Evolutionary conservation across 108 stramenopile genomes (phyloP).

Genomic region (Nitzschia sp.): DNA sequence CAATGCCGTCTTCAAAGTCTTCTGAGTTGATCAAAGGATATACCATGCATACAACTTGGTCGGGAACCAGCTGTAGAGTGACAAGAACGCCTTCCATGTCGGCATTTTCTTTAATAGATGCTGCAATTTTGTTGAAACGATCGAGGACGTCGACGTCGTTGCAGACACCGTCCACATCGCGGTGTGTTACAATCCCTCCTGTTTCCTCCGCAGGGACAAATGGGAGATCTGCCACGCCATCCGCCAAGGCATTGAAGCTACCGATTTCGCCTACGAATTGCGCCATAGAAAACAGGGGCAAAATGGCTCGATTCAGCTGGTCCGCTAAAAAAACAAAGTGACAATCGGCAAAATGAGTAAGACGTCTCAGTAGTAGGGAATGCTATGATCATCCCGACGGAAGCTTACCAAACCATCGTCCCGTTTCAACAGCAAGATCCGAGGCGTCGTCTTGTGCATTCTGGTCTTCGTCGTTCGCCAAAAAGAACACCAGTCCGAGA

Average conservation of each 20-base stretch:
- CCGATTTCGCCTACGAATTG: conserved; percentile 44
- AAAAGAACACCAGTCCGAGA: neutral
- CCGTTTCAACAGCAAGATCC: conserved; percentile 38
- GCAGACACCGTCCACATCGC: conserved; percentile 39
- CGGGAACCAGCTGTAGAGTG: conserved; percentile 43
- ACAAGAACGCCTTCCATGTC: conserved; percentile 41
- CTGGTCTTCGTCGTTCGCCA: conserved; percentile 14
- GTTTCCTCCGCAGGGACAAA: neutral
- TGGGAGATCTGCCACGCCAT: conserved; percentile 17
- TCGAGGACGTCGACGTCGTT: conserved; percentile 21
- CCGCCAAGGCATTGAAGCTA: conserved; percentile 31
- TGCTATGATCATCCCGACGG: neutral
- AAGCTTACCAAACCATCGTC: conserved; percentile 39
- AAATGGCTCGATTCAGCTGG: conserved; percentile 39
- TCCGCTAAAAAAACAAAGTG: conserved; percentile 11
- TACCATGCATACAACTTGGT: conserved; percentile 33
- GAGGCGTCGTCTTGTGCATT: conserved; percentile 6
- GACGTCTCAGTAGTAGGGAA: too few species aligned
- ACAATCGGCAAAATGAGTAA: neutral
- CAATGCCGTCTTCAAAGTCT: conserved; percentile 35
- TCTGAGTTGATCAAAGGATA: conserved; percentile 49
- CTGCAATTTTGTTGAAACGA: conserved; percentile 38
- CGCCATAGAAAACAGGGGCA: conserved; percentile 46
- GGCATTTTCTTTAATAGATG: conserved; percentile 35
- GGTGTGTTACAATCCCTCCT: conserved; percentile 19